Evolutionary conservation across 2,329 filamentous ascomycete genomes (phyloP), one percentile per base, ranked within the genome.

Genomic region (Corinectria fuckeliana): DNA sequence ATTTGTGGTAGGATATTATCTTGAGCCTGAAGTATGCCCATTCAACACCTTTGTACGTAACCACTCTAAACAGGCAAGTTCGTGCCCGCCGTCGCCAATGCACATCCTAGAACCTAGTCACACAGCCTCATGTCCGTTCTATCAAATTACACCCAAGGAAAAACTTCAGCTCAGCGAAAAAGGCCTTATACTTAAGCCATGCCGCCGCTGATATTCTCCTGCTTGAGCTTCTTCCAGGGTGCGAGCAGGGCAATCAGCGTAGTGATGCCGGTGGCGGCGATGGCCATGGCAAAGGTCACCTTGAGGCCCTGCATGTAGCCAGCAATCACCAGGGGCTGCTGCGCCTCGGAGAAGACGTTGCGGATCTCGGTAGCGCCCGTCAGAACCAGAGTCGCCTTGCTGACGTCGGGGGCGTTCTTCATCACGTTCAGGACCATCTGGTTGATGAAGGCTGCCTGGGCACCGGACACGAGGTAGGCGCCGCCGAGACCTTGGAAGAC

Each of bases 231-330:
- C 60, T 68, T 70, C 80, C 80, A 81, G 23, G 70, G 71, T 8
- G 74, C 75, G 23, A 61, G 69, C 4, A 78, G 57, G 14, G 70
- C 69, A 16, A 78, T 55, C 3, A 78, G 30, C 4, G 77, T 71
- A 0, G 78, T 73, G 23, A 81, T 51, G 3, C 79, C 79, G 2
- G 75, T 79, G 26, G 80, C 81, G 4, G 88, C 71, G 18, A 82
- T 78, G 13, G 81, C 80, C 63, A 88, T 78, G 9, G 86, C 88
- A 36, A 88, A 84, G 4, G 82, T 80, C 7, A 89, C 86, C 69
- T 88, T 87, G 66, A 89, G 84, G 0, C 85, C 85, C 52, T 84
- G 75, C 66, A 84, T 90, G 75, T 91, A 91, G 0, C 85, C 86
- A 0, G 73, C 63, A 23, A 90, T 78, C 38, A 91, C 86, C 0